Evolutionary conservation across 176 grass and related monocot genomes (phyloP).

Genomic region (Chloris gayana): DNA sequence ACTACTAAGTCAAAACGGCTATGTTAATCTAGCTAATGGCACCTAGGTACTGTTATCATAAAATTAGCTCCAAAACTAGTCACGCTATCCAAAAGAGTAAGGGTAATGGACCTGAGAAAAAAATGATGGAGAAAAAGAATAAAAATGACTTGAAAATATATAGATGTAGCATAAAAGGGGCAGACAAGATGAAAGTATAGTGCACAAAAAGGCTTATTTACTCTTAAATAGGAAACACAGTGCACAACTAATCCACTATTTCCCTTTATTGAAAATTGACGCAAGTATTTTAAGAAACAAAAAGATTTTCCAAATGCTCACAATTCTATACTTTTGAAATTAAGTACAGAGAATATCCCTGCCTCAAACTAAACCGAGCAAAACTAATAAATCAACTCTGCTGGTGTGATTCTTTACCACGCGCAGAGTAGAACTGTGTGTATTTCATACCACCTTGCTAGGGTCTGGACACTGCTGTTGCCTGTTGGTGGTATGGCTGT

Average conservation of each 20-base stretch:
- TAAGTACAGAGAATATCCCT: not conserved
- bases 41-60: conserved; percentile 33
- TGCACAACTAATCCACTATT: conserved; percentile 15
- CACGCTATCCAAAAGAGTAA: conserved; percentile 32
- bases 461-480: not conserved
- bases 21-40: conserved; percentile 39
- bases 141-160: conserved; percentile 41
- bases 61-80: conserved; percentile 35
- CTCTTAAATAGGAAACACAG: not conserved
- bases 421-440: conserved; percentile 11
- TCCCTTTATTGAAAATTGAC: not conserved
- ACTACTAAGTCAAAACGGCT: conserved; percentile 34
- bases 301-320: not conserved
- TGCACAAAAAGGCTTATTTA: conserved; percentile 2
- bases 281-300: not conserved
- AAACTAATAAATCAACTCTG: conserved; percentile 27
- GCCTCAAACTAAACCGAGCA: not conserved
- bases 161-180: not conserved
- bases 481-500: not conserved
- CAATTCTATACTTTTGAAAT: not conserved
- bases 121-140: not conserved
- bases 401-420: conserved; percentile 20
- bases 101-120: conserved; percentile 45
- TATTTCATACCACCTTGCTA: not conserved
- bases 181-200: not conserved